These are phyloP conservation scores for Hymenoscyphus scutula DNA, from an alignment of 2,329 filamentous ascomycete species.

Conservation along the genomic window DNA sequence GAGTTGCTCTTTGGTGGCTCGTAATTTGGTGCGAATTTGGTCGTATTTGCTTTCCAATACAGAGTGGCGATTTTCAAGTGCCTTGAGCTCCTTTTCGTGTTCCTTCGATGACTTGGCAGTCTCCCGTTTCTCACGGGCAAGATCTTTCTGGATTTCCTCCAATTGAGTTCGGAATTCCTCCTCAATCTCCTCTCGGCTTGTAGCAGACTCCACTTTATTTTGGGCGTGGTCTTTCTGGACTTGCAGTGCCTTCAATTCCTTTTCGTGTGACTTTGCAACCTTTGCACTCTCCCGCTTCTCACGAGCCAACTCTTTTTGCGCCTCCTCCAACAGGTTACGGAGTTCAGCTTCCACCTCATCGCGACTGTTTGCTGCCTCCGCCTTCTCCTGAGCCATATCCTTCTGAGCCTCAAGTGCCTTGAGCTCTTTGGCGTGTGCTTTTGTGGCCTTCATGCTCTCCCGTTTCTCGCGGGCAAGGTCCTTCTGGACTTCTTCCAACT, in stretches of 20 bases:
- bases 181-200: slow-evolving; percentile 38
- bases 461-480: slow-evolving; percentile 41
- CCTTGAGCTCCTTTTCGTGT: slow-evolving; percentile 46
- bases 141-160: slow-evolving; percentile 17
- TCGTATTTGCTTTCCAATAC: slow-evolving; percentile 69
- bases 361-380: slow-evolving; percentile 42
- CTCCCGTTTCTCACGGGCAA: slow-evolving; percentile 46
- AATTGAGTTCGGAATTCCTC: neutral
- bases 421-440: slow-evolving; percentile 42
- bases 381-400: slow-evolving; percentile 41
- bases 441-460: slow-evolving; percentile 45
- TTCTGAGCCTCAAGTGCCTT: slow-evolving; percentile 46
- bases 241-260: slow-evolving; percentile 43
- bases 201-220: slow-evolving; percentile 38
- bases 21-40: slow-evolving; percentile 48
- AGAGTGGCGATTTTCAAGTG: slow-evolving; percentile 61
- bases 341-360: slow-evolving; percentile 31
- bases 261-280: slow-evolving; percentile 26
- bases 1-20: slow-evolving; percentile 67
- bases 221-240: slow-evolving; percentile 55
- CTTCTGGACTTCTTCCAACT: slow-evolving; percentile 9
- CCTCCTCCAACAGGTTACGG: slow-evolving; percentile 41
- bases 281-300: slow-evolving; percentile 34
- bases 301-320: slow-evolving; percentile 38
- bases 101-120: slow-evolving; percentile 40